Percentiles rank a stretch among this genome's conserved stretches.
Conservation (phyloP, 2,329 filamentous ascomycete species). For the Chaetomiaceae sp. region DNA sequence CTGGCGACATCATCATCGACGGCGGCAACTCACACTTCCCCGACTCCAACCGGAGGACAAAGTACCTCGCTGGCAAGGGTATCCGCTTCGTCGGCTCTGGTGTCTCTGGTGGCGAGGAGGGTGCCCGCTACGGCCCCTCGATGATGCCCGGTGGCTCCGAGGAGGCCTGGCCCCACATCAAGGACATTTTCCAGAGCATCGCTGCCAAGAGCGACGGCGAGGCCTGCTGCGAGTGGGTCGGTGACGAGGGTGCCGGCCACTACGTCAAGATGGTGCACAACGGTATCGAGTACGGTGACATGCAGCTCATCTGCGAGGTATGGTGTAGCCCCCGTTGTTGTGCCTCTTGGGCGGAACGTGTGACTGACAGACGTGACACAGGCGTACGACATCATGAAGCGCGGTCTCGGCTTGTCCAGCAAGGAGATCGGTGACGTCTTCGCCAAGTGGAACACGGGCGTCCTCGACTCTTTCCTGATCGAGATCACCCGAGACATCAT, state of each 20-base stretch:
- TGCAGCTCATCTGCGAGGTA: constrained; percentile 99
- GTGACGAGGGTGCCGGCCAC: constrained; percentile 98
- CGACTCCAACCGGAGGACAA: constrained; percentile 94
- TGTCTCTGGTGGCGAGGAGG: constrained; percentile 99
- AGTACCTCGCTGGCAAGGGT: constrained; percentile 81
- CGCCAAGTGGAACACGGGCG: constrained; percentile 96
- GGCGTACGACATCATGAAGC: constrained; percentile 99
- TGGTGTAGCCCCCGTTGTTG: constrained; percentile 31
- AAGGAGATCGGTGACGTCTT: constrained; percentile 97
- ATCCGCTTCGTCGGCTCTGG: constrained; percentile 94
- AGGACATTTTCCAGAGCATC: constrained; percentile 98
- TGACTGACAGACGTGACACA: constrained; percentile 34
- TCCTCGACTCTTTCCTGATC: constrained; percentile 97
- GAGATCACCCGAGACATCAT: constrained; percentile 99
- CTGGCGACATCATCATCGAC: constrained; percentile 98
- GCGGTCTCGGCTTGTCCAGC: constrained; percentile 78
- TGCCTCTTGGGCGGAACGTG: background rate
- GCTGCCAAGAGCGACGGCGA: constrained; percentile 96
- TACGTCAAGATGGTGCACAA: constrained; percentile 99
- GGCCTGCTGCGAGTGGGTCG: constrained; percentile 99
- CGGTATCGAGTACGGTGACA: constrained; percentile 99
- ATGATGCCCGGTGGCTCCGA: constrained; percentile 99
- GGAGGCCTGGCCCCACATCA: constrained; percentile 96
- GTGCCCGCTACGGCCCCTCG: constrained; percentile 93
- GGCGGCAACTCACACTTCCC: constrained; percentile 99